phyloP scores from a whole-genome alignment of 179 eudicot genomes.

The Silene noctiflora region DNA sequence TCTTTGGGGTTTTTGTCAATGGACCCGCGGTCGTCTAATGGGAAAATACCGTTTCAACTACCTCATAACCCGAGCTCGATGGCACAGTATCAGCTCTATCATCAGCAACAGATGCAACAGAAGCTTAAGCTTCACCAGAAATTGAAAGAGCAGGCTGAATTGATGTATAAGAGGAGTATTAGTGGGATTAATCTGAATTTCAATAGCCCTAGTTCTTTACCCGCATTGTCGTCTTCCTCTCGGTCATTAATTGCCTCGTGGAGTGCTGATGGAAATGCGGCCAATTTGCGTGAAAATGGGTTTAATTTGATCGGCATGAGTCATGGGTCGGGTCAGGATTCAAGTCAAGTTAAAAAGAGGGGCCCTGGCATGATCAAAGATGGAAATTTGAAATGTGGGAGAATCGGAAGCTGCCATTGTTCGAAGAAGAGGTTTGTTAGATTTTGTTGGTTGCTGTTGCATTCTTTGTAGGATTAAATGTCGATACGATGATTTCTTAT shows the following conservation, averaged over 20 bases:
- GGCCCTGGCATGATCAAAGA: constrained; percentile 63
- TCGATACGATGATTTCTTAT: background rate
- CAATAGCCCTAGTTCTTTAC: constrained; percentile 65
- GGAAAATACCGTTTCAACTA: constrained; percentile 27
- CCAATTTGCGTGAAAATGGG: constrained; percentile 58
- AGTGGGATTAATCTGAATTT: constrained; percentile 76
- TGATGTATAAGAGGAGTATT: constrained; percentile 49
- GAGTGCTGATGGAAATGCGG: constrained; percentile 89
- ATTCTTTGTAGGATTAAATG: background rate
- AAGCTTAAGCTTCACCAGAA: constrained; percentile 31
- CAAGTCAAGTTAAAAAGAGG: constrained; percentile 53
- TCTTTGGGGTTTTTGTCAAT: background rate
- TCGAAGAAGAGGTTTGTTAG: constrained; percentile 72
- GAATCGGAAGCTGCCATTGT: constrained; percentile 79
- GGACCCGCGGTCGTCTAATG: background rate
- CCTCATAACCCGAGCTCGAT: constrained; percentile 32
- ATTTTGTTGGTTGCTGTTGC: background rate
- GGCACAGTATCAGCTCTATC: constrained; percentile 35
- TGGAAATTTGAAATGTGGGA: constrained; percentile 70
- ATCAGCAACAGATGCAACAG: constrained; percentile 29
- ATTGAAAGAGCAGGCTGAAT: constrained; percentile 44
- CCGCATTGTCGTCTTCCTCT: constrained; percentile 83
- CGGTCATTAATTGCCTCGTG: constrained; percentile 85
- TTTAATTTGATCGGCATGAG: constrained; percentile 59
- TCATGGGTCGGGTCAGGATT: constrained; percentile 53